phyloP scores from a whole-genome alignment of 148 eudicot species.

The Chenopodium album region DNA sequence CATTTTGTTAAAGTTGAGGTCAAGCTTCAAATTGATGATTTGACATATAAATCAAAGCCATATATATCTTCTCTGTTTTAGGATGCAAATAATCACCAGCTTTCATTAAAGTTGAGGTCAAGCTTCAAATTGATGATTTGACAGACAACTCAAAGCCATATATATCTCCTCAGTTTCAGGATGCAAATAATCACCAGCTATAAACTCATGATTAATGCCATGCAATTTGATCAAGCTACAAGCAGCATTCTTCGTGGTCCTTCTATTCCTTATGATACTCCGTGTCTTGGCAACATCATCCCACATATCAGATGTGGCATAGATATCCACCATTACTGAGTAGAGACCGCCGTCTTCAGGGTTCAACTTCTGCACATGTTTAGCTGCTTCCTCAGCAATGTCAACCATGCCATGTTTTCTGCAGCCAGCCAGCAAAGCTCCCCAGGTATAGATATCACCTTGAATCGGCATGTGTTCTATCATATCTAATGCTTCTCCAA shows the following conservation, averaged over 20 bases:
- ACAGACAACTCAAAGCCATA: constrained; percentile 37
- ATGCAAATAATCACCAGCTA: constrained; percentile 70
- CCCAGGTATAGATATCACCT: constrained; percentile 80
- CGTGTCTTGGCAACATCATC: constrained; percentile 61
- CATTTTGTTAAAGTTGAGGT: background rate
- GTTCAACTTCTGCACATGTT: constrained; percentile 47
- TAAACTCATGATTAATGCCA: constrained; percentile 57
- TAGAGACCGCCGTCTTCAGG: constrained; percentile 81
- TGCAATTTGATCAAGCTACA: constrained; percentile 66
- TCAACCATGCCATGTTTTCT: constrained; percentile 67
- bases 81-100: constrained; percentile 74
- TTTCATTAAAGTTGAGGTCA: background rate
- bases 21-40: constrained; percentile 51
- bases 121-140: constrained; percentile 50
- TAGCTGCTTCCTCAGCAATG: constrained; percentile 64
- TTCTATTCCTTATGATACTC: constrained; percentile 47
- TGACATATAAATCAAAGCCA: constrained; percentile 36
- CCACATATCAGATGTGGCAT: constrained; percentile 71
- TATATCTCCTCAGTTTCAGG: constrained; percentile 54
- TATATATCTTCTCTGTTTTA: constrained; percentile 48
- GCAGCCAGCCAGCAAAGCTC: constrained; percentile 80
- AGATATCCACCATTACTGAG: constrained; percentile 70
- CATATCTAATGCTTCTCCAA: constrained; percentile 64
- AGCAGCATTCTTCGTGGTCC: constrained; percentile 63
- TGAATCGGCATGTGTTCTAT: constrained; percentile 59